Evolutionary conservation across 2,329 filamentous ascomycete genomes (phyloP).

Genomic region (Lasiodiplodia sp.): DNA sequence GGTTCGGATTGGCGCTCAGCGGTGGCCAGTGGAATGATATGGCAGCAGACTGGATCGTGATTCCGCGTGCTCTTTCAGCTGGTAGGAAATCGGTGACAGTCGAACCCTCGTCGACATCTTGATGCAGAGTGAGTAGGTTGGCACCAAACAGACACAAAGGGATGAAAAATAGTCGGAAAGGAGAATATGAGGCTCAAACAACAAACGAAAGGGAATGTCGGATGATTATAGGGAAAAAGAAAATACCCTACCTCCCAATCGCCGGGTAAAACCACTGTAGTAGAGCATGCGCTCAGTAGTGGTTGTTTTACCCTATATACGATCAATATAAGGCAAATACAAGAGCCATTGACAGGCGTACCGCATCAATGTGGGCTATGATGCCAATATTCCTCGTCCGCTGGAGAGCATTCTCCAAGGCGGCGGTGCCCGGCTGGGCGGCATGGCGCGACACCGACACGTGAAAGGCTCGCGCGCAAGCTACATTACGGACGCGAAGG

Average conservation of each 20-base stretch:
- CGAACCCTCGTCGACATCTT: conserved; percentile 93
- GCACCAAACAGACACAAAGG: neutral
- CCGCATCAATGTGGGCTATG: conserved; percentile 96
- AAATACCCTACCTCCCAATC: conserved; percentile 70
- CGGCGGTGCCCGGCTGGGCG: conserved; percentile 32
- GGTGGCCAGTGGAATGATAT: conserved; percentile 95
- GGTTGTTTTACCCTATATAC: conserved; percentile 82
- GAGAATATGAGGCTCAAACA: neutral
- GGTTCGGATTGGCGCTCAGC: conserved; percentile 35
- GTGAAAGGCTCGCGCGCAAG: conserved; percentile 9
- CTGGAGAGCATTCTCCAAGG: conserved; percentile 48
- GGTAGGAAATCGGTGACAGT: conserved; percentile 97
- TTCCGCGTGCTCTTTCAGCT: conserved; percentile 87
- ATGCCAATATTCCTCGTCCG: conserved; percentile 95
- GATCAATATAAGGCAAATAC: neutral
- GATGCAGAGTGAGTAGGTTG: neutral
- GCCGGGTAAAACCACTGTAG: conserved; percentile 86
- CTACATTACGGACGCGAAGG: conserved; percentile 19
- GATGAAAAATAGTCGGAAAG: conserved; percentile 9
- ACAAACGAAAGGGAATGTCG: conserved; percentile 1
- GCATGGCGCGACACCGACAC: conserved; percentile 7
- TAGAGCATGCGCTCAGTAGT: conserved; percentile 99
- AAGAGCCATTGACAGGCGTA: conserved; percentile 44
- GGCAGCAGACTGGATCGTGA: conserved; percentile 96
- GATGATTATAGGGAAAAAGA: neutral